These are phyloP conservation scores for Hypomyces perniciosus DNA, from an alignment of 2,329 filamentous ascomycete species.

Conservation along the genomic window DNA sequence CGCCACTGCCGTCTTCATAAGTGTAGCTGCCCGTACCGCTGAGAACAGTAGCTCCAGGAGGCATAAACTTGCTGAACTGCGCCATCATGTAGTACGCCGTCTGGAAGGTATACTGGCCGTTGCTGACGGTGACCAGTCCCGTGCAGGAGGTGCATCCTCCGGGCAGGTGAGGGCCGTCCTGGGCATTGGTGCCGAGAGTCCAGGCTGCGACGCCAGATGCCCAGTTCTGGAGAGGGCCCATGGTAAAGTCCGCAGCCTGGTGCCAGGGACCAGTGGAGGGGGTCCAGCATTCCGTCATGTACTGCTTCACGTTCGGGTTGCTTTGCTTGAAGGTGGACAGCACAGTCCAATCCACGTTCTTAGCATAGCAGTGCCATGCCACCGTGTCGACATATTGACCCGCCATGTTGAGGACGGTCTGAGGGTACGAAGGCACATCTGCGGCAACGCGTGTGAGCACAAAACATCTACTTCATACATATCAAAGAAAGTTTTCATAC, in stretches of 20 bases:
- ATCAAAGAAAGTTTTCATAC: slow-evolving; percentile 11
- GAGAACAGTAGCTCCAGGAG: slow-evolving; percentile 36
- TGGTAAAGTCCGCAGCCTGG: slow-evolving; percentile 36
- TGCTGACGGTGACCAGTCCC: slow-evolving; percentile 51
- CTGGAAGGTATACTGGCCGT: slow-evolving; percentile 36
- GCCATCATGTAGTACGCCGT: slow-evolving; percentile 48
- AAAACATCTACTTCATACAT: not conserved
- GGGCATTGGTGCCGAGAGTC: slow-evolving; percentile 37
- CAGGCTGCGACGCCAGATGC: slow-evolving; percentile 37
- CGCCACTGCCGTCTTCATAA: slow-evolving; percentile 23
- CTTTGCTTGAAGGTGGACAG: slow-evolving; percentile 32
- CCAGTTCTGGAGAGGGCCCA: slow-evolving; percentile 45
- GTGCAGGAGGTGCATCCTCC: slow-evolving; percentile 34
- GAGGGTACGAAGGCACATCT: slow-evolving; percentile 29
- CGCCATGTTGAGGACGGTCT: slow-evolving; percentile 31
- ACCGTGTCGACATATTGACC: slow-evolving; percentile 26
- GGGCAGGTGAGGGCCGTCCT: slow-evolving; percentile 35
- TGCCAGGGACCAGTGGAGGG: slow-evolving; percentile 28
- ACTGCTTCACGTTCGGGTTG: slow-evolving; percentile 34
- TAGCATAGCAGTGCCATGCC: slow-evolving; percentile 37
- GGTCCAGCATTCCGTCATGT: slow-evolving; percentile 44
- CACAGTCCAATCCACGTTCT: slow-evolving; percentile 29
- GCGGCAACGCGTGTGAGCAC: not conserved
- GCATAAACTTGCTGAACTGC: slow-evolving; percentile 44
- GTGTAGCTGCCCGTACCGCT: slow-evolving; percentile 32